These are phyloP conservation scores for Talaromyces islandicus DNA, from an alignment of 2,329 filamentous ascomycete species.

Conservation along the genomic window DNA sequence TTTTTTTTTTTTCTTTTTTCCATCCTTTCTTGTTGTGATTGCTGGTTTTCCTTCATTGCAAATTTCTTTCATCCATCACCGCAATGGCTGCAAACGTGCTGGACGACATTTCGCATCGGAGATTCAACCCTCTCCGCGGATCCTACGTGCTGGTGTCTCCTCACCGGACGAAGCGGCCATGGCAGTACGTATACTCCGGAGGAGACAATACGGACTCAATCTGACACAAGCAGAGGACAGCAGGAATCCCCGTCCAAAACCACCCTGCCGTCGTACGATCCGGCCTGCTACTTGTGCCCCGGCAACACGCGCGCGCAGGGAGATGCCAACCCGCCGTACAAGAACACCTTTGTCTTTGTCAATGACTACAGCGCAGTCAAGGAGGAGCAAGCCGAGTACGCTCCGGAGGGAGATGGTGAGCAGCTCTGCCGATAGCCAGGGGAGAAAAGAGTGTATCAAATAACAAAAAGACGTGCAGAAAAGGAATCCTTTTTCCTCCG, in stretches of 20 bases:
- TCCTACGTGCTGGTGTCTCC: slow-evolving; percentile 93
- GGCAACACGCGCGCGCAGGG: slow-evolving; percentile 84
- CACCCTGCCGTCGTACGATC: slow-evolving; percentile 73
- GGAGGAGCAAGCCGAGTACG: slow-evolving; percentile 80
- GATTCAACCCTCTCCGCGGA: slow-evolving; percentile 85
- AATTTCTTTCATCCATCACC: not conserved
- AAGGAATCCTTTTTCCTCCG: slow-evolving; percentile 70
- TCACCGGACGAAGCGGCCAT: slow-evolving; percentile 92
- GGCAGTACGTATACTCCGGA: slow-evolving; percentile 65
- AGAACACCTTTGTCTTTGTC: slow-evolving; percentile 85
- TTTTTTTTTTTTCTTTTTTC: not conserved
- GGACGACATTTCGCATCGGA: slow-evolving; percentile 92
- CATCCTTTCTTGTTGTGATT: not conserved
- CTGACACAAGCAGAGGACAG: slow-evolving; percentile 54
- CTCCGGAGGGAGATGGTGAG: slow-evolving; percentile 43
- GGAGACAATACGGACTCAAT: too few relatives aligned
- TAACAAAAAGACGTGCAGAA: slow-evolving; percentile 40
- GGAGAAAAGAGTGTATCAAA: not conserved
- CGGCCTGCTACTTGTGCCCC: slow-evolving; percentile 91
- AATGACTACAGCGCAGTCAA: slow-evolving; percentile 98
- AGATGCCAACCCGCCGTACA: slow-evolving; percentile 78
- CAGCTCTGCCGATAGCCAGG: not conserved
- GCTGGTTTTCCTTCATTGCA: not conserved
- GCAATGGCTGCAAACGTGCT: slow-evolving; percentile 69
- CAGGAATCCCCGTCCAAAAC: slow-evolving; percentile 67